A percentile compares a stretch with the other conserved stretches of the same genome.
Conservation (phyloP, 768 basidiomycete genomes). For the Fomitopsis serialis region DNA sequence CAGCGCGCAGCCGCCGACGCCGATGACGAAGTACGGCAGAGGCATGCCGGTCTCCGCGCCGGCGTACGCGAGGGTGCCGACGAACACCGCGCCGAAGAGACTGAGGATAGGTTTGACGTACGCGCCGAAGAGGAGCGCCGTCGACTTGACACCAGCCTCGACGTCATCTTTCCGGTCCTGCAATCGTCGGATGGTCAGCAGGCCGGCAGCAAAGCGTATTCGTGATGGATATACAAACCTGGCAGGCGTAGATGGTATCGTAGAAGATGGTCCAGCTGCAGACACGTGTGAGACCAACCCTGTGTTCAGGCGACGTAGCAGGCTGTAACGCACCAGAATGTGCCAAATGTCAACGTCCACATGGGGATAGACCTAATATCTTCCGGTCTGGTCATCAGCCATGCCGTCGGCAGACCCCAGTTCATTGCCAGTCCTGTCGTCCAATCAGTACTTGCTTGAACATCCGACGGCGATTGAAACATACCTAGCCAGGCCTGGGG, state of each 20-base stretch:
- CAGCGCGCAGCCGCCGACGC: slow-evolving; percentile 15
- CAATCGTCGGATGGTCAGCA: too few species aligned
- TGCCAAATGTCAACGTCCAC: slow-evolving; percentile 14
- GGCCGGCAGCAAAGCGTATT: too few species aligned
- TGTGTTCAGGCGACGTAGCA: too few species aligned
- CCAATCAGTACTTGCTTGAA: neutral
- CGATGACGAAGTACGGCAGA: slow-evolving; percentile 6
- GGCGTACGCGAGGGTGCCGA: slow-evolving; percentile 42
- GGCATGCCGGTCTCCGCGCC: slow-evolving; percentile 38
- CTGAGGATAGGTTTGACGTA: slow-evolving; percentile 55
- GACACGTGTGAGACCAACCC: neutral
- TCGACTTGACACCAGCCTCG: slow-evolving; percentile 67
- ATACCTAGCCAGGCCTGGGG: slow-evolving; percentile 57
- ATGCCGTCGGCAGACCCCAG: slow-evolving; percentile 28
- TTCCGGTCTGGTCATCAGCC: slow-evolving; percentile 33
- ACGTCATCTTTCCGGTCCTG: slow-evolving; percentile 74
- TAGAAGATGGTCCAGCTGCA: slow-evolving; percentile 41
- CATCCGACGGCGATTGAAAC: neutral
- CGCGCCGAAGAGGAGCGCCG: slow-evolving; percentile 66
- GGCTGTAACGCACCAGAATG: slow-evolving; percentile 15
- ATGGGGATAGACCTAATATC: slow-evolving; percentile 20
- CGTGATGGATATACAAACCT: too few species aligned
- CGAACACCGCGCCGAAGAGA: slow-evolving; percentile 46
- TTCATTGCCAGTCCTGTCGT: neutral
- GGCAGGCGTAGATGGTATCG: slow-evolving; percentile 71